Evolutionary conservation across 169 alveolate genomes (phyloP).

Genomic region (Plasmodium malariae): DNA sequence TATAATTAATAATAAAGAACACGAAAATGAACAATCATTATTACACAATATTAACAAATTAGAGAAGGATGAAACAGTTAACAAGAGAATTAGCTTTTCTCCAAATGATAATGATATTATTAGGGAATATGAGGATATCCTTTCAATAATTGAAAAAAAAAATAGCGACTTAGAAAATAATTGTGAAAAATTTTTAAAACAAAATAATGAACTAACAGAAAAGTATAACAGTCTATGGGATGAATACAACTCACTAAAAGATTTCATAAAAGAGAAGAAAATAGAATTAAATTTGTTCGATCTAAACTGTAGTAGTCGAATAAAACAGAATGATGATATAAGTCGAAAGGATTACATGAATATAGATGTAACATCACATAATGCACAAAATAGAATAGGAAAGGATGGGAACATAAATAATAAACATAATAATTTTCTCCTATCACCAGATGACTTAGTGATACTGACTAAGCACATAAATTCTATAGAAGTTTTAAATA

Average conservation of each 20-base stretch:
- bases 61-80: neutral
- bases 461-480: conserved; percentile 21
- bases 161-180: conserved; percentile 51
- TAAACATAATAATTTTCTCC: neutral
- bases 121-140: conserved; percentile 47
- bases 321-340: neutral
- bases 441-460: conserved; percentile 9
- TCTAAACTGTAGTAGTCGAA: neutral
- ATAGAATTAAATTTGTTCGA: conserved; percentile 5
- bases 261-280: conserved; percentile 39
- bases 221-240: conserved; percentile 28
- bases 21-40: neutral
- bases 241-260: conserved; percentile 38
- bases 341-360: neutral
- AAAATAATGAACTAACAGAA: conserved; percentile 22
- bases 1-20: neutral
- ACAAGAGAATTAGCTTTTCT: neutral
- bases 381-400: neutral
- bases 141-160: conserved; percentile 49
- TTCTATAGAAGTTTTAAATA: conserved; percentile 32
- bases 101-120: neutral
- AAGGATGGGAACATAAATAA: neutral
- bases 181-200: conserved; percentile 39
- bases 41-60: neutral
- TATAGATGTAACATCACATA: neutral